Evolutionary conservation across 305 asterid genomes (phyloP).

Genomic region (Rubia peregrina): DNA sequence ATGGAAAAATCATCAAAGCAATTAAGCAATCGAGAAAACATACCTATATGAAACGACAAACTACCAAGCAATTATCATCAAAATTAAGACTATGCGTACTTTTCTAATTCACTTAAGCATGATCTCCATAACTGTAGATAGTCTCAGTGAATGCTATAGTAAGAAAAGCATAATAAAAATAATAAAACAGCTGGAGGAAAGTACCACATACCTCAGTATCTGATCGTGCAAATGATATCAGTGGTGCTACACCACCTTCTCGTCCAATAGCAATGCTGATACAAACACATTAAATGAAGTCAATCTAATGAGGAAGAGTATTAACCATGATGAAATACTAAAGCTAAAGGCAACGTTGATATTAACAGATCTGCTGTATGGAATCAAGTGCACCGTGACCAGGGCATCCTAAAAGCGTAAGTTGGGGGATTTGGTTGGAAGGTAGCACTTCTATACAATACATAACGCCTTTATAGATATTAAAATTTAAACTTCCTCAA

Average conservation of each 20-base stretch:
- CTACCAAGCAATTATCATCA: background rate
- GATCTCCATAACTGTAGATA: conserved; percentile 2
- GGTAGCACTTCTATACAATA: background rate
- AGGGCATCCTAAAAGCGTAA: background rate
- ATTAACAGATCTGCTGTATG: background rate
- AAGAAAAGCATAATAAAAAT: background rate
- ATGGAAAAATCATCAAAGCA: too few species aligned
- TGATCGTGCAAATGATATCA: conserved; percentile 71
- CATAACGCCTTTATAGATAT: background rate
- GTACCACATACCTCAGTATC: conserved; percentile 47
- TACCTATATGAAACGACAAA: background rate
- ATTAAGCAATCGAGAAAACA: background rate
- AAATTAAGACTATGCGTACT: background rate
- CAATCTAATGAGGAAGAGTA: conserved; percentile 1
- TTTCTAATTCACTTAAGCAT: background rate
- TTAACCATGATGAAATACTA: background rate
- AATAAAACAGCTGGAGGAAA: conserved; percentile 3
- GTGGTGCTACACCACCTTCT: conserved; percentile 89
- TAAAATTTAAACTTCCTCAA: background rate
- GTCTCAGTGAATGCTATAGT: background rate
- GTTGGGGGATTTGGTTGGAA: background rate
- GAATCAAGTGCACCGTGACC: background rate
- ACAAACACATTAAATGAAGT: background rate
- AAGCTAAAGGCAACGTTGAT: background rate
- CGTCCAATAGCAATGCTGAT: conserved; percentile 83